Evolutionary conservation across 1,284 basidiomycete species (phyloP), one percentile per base, ranked within the genome.

Genomic region (Boletellus deceptivus): DNA sequence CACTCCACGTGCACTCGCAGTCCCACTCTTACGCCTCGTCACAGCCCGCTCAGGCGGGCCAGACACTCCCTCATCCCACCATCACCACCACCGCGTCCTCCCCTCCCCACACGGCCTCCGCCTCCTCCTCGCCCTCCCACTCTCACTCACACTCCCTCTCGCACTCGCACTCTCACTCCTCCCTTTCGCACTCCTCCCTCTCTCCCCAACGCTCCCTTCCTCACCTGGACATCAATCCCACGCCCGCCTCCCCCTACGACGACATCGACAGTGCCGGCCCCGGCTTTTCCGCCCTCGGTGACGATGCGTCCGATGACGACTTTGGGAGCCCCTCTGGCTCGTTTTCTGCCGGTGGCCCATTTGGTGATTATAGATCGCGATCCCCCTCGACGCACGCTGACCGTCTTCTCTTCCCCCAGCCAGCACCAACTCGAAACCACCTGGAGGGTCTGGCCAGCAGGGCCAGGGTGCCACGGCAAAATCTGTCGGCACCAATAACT

Each of bases 401-500:
- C 29, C 29, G 10, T 8, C 8, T 31, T 11, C 29, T 4, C 16
- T 27, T 4, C 33, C 29, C 42, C n/a, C 22, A 61, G 58, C 40
- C 24, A 48, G 20, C 13, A 22, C 44, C 8, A 56, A 55, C 33
- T 29, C 49, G 11, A 68, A 58, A 38, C 3, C 54, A 7, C 47
- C 55, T n/a, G 46, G 49, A 3, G 43, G 52, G 6, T 54, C 57
- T 1, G 36, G 43, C 10, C 61, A 68, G 43, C 58, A 58, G 31
- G 50, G 39, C 0, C 60, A 84, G 68, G 79, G 75, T 55, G 63
- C 79, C 44, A 72, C 84, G 17, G 78, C 80, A 46, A 89, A 87
- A 62, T 78, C 85, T 16, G 73, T 82, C 60, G 82, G 80, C 17
- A 85, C 84, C 35, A 90, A 90, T 62, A 91, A 91, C 62, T 91